Evolutionary conservation across 352 stramenopile genomes (phyloP).

Genomic region (Phytopythium boreale): DNA sequence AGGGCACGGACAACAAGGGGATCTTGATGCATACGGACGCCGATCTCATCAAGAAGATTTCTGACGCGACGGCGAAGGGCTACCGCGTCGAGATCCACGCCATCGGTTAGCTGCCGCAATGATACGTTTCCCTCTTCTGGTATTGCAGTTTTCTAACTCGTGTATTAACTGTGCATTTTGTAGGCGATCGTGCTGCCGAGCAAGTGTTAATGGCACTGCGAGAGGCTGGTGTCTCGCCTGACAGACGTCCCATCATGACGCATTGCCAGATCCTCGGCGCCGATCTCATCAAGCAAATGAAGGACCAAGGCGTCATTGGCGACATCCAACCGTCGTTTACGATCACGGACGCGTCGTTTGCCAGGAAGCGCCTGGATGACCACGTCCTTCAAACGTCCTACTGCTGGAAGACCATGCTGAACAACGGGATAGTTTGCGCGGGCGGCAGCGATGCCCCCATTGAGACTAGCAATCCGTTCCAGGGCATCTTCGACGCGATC

Average conservation of each 20-base stretch:
- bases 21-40: slow-evolving; percentile 84
- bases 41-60: slow-evolving; percentile 59
- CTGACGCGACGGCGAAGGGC: slow-evolving; percentile 41
- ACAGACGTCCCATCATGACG: slow-evolving; percentile 82
- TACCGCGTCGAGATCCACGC: slow-evolving; percentile 88
- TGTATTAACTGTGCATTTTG: not conserved
- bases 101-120: slow-evolving; percentile 53
- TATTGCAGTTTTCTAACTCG: not conserved
- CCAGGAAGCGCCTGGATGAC: slow-evolving; percentile 66
- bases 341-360: slow-evolving; percentile 82
- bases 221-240: slow-evolving; percentile 33
- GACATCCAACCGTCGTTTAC: slow-evolving; percentile 90
- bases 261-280: slow-evolving; percentile 86
- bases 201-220: slow-evolving; percentile 73
- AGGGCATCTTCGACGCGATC: slow-evolving; percentile 88
- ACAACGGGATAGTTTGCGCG: slow-evolving; percentile 68
- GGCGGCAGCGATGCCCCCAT: slow-evolving; percentile 85
- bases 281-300: slow-evolving; percentile 74
- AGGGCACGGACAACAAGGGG: slow-evolving; percentile 58
- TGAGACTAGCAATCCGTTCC: slow-evolving; percentile 85
- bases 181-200: slow-evolving; percentile 66
- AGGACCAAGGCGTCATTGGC: slow-evolving; percentile 68
- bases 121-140: too few species aligned
- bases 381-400: slow-evolving; percentile 67
- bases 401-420: slow-evolving; percentile 84